Evolutionary conservation across 306 rosid genomes (phyloP).

Genomic region (Lathyrus oleraceus): DNA sequence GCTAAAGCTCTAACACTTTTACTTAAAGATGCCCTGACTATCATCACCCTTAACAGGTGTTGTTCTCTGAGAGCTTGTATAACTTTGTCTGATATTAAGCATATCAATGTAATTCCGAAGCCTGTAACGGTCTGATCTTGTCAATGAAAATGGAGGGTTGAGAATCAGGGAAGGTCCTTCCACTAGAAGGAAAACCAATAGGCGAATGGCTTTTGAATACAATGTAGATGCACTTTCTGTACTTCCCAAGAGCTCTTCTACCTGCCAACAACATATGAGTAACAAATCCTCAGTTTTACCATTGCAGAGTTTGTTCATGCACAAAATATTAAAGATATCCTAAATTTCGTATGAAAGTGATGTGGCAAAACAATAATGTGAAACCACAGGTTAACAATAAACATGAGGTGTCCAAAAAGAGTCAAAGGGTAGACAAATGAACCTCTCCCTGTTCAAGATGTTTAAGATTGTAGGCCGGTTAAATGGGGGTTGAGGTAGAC

Average conservation of each 20-base stretch:
- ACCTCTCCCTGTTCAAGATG: no score
- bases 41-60: constrained; percentile 62
- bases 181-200: constrained; percentile 73
- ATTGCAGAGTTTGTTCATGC: constrained; percentile 19
- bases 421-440: no score
- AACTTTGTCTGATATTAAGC: constrained; percentile 77
- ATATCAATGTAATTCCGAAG: constrained; percentile 75
- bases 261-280: constrained; percentile 53
- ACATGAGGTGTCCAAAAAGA: no score
- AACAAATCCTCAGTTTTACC: constrained; percentile 28
- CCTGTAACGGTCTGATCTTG: constrained; percentile 84
- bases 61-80: constrained; percentile 77
- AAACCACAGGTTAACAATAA: no score
- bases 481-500: no score
- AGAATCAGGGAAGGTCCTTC: constrained; percentile 95
- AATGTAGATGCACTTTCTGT: constrained; percentile 72
- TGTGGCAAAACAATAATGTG: background rate
- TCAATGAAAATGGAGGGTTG: constrained; percentile 86
- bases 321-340: constrained; percentile 9
- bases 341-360: constrained; percentile 12
- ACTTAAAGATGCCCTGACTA: constrained; percentile 53
- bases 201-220: constrained; percentile 73
- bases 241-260: constrained; percentile 89
- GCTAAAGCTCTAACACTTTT: constrained; percentile 40
- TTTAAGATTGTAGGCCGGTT: no score